phyloP scores from a whole-genome alignment of 2,329 filamentous ascomycete genomes.

The Ceratocystis huliohia region DNA sequence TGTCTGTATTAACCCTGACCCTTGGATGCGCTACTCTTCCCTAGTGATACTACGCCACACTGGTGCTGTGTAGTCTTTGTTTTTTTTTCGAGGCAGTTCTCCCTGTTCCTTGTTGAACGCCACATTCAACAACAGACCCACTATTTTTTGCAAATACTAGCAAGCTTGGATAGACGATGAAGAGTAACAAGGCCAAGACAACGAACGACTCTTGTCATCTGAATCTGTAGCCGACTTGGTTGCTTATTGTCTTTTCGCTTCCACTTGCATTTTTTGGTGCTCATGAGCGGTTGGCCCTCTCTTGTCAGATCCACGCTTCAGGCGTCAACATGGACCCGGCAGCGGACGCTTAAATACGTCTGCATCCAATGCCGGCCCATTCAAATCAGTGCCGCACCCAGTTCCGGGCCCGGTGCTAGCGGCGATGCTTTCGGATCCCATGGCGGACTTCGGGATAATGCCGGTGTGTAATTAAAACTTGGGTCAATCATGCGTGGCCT shows the following conservation, averaged over 20 bases:
- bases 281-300: slow-evolving; percentile 10
- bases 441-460: slow-evolving; percentile 35
- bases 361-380: slow-evolving; percentile 47
- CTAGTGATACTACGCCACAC: not conserved
- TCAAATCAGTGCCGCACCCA: slow-evolving; percentile 50
- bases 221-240: not conserved
- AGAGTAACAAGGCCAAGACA: not conserved
- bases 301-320: slow-evolving; percentile 8
- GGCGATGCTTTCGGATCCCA: slow-evolving; percentile 48
- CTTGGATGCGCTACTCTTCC: not conserved
- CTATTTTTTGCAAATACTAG: slow-evolving; percentile 7
- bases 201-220: not conserved
- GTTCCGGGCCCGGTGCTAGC: slow-evolving; percentile 40
- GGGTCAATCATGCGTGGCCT: not conserved
- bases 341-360: slow-evolving; percentile 29
- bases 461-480: slow-evolving; percentile 32
- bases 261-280: not conserved
- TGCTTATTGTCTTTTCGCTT: not conserved
- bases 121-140: not conserved
- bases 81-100: not conserved
- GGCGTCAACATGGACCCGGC: slow-evolving; percentile 20
- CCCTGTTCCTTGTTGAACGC: not conserved
- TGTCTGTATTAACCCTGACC: not conserved
- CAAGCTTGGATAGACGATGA: slow-evolving; percentile 3
- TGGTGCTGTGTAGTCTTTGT: not conserved